Base-by-base conservation (phyloP, 257 asterid genomes). In the Solanum raphanifolium region DNA sequence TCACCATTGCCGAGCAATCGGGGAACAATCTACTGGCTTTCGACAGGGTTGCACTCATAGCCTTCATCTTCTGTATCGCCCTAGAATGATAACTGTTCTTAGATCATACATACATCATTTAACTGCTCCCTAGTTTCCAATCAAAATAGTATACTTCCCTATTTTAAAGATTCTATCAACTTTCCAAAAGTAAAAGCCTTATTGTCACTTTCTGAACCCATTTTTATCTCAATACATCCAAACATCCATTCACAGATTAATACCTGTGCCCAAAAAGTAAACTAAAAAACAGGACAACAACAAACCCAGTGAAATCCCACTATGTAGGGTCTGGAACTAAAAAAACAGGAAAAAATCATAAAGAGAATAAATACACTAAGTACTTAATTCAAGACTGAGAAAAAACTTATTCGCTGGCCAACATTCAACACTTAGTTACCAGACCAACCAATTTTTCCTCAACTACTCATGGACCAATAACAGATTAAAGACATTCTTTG, bases 11-110 rank as follows among this genome's bases (percentile, higher is more conserved):
- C 38, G 93, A 89, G 88, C 94, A 92, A 71, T 94, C 95, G 39
- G 93, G 95, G 78, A 88, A 93, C 83, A 92, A 84, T 90, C 92
- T 94, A 69, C 88, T 91, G 39, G 92, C 95, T 91, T 91, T 93
- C 76, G 83, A 86, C 71, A 93, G 91, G 36, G 93, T 91, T 91
- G 90, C 92, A 84, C 91, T 94, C 96, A 93, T 91, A 55, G 94
- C 95, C 84, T 90, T 93, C 89, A 87, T 72, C 91, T 88, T 93
- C 85, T 82, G 85, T 46, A 82, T 82, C 0, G 85, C 85, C 69
- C 85, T 82, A 48, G 69, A 82, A 82, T 9, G 29, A 82, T 15
- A 48, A 82, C 85, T 48, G 43, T 82, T 48, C 68, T 82, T 82
- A 82, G 85, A 82, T 29, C 20, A 82, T 29, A 31, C 27, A 48